Base-by-base conservation (phyloP, 208 protist species). In the Crithidia mellificae region DNA sequence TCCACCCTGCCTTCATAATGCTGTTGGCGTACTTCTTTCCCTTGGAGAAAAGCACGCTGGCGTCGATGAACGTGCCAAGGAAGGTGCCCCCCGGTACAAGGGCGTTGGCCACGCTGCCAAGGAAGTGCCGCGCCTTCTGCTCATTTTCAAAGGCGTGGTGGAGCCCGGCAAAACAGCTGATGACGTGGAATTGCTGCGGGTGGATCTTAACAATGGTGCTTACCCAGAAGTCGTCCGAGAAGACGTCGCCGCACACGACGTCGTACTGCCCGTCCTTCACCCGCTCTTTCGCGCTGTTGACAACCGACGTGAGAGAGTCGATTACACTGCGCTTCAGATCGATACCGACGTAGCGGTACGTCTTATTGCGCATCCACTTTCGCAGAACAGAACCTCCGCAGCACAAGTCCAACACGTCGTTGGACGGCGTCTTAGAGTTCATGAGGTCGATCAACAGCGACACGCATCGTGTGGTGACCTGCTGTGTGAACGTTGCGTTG, bases 341-440 rank as follows among this genome's bases (percentile, higher is more conserved):
- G 63, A 95, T 81, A 36, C 90, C 90, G 34, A 95, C 65, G 47
- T 95, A 95, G 20, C 80, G 69, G 15, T 34, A 49, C 9, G 87
- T 90, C 71, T 86, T 87, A 55, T 93, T 93, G 63, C 77, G 78
- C 79, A 95, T 91, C 87, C 90, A 95, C 51, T 95, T 95, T 12
- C 85, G 74, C 66, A 80, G 63, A 63, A 95, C 81, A 34, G 80
- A 77, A 15, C 86, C 85, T 38, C 86, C 90, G 54, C 90, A 95
- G 68, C 90, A 95, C 68, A 95, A 61, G 47, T 95, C 87, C 68
- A 95, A 65, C 0, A 95, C 85, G 65, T 95, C 90, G 72, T 92
- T 87, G 27, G 87, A 90, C 20, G 87, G 80, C 24, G 63, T 75
- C 57, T 93, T 92, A 0, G 74, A 27, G 56, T 84, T 91, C 59